Evolutionary conservation across 345 rosid species (phyloP).

Genomic region (Fremontodendron californicum): DNA sequence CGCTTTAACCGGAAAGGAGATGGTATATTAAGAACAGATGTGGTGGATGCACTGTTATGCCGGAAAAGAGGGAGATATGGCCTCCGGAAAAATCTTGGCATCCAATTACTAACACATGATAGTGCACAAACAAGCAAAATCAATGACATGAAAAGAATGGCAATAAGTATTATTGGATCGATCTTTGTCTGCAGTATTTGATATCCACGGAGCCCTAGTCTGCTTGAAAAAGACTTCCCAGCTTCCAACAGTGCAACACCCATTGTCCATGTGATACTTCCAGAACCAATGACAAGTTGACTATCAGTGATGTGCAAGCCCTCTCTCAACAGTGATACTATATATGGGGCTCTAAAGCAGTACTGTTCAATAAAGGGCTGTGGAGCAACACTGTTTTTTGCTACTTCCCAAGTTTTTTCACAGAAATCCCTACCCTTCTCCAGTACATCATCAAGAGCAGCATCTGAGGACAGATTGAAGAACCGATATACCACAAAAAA

Average conservation of each 20-base stretch:
- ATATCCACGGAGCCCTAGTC: slow-evolving; percentile 54
- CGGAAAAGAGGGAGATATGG: slow-evolving; percentile 75
- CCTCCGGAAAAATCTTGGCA: slow-evolving; percentile 62
- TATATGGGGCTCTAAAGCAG: slow-evolving; percentile 96
- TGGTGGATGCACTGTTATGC: slow-evolving; percentile 52
- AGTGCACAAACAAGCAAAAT: slow-evolving; percentile 68
- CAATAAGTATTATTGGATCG: slow-evolving; percentile 57
- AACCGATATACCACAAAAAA: slow-evolving; percentile 90
- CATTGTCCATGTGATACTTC: slow-evolving; percentile 95
- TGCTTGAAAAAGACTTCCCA: slow-evolving; percentile 67
- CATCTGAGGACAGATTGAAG: slow-evolving; percentile 74
- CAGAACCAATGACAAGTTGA: slow-evolving; percentile 80
- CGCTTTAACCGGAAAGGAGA: slow-evolving; percentile 75
- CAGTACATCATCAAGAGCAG: slow-evolving; percentile 86
- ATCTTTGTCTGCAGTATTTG: slow-evolving; percentile 61
- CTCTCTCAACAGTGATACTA: slow-evolving; percentile 74
- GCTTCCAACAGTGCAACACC: slow-evolving; percentile 92
- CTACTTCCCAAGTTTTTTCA: slow-evolving; percentile 72
- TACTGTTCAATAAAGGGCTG: slow-evolving; percentile 99
- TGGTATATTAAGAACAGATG: slow-evolving; percentile 70
- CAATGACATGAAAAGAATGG: slow-evolving; percentile 56
- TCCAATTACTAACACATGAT: slow-evolving; percentile 64
- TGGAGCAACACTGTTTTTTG: slow-evolving; percentile 77
- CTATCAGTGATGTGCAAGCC: slow-evolving; percentile 84
- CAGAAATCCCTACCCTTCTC: slow-evolving; percentile 87